phyloP scores from a whole-genome alignment of 108 stramenopile genomes.

The Nitzschia putrida region DNA sequence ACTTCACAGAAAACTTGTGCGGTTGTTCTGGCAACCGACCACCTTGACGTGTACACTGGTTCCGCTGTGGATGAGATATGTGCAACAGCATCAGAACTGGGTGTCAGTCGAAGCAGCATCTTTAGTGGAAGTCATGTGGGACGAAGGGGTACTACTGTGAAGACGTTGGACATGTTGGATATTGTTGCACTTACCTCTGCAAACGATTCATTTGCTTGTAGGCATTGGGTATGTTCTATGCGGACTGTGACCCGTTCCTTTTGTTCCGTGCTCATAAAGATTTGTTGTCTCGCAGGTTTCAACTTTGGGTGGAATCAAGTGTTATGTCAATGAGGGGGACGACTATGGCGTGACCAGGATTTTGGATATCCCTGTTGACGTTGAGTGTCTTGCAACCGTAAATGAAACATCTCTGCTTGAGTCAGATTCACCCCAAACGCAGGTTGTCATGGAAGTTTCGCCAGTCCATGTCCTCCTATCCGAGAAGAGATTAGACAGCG shows the following conservation, averaged over 20 bases:
- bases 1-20: not conserved
- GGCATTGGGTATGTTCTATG: constrained; percentile 30
- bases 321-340: constrained; percentile 1
- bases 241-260: not conserved
- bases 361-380: constrained; percentile 38
- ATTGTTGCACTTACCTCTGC: constrained; percentile 21
- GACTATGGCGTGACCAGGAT: not conserved
- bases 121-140: constrained; percentile 24
- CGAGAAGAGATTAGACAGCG: constrained; percentile 27
- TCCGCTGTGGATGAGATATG: constrained; percentile 32
- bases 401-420: constrained; percentile 35
- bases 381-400: constrained; percentile 33
- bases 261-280: not conserved
- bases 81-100: constrained; percentile 13
- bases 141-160: constrained; percentile 6
- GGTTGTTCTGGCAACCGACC: not conserved
- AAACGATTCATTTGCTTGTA: constrained; percentile 34
- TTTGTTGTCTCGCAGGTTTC: constrained; percentile 11
- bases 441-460: constrained; percentile 44
- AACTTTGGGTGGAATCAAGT: constrained; percentile 18
- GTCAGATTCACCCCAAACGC: constrained; percentile 34
- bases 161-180: constrained; percentile 36
- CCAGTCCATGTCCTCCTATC: constrained; percentile 45
- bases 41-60: constrained; percentile 37
- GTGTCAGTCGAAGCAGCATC: constrained; percentile 18